Conservation (phyloP, 2,329 filamentous ascomycete species). For the Xylariaceae sp. region DNA sequence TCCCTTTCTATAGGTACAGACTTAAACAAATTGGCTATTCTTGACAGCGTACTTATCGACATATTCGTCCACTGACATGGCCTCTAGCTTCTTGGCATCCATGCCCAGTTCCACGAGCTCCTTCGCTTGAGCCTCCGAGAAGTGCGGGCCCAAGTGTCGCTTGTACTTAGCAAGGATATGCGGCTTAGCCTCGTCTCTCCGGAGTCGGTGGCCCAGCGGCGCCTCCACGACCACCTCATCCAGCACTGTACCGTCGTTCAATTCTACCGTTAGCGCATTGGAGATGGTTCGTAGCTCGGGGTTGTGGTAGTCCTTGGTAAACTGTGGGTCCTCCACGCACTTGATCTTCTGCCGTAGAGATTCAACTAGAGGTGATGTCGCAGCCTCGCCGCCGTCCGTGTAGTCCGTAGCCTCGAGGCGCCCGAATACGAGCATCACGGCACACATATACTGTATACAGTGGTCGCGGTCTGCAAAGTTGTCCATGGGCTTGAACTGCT, state of each 20-base stretch:
- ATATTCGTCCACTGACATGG: conserved; percentile 87
- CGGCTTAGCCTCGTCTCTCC: conserved; percentile 96
- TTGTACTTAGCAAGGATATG: conserved; percentile 96
- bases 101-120: conserved; percentile 81
- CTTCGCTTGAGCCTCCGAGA: conserved; percentile 75
- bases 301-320: conserved; percentile 95
- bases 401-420: conserved; percentile 94
- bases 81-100: conserved; percentile 76
- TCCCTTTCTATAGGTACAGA: conserved; percentile 7
- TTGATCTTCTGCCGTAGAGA: conserved; percentile 90
- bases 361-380: conserved; percentile 87
- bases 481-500: conserved; percentile 99
- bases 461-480: conserved; percentile 99
- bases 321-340: conserved; percentile 95
- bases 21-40: conserved; percentile 63
- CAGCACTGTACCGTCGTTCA: conserved; percentile 91
- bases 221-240: conserved; percentile 93
- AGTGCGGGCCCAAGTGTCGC: conserved; percentile 87
- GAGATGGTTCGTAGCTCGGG: conserved; percentile 92
- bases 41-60: conserved; percentile 72
- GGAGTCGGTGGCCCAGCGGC: conserved; percentile 87
- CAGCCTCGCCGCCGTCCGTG: conserved; percentile 88
- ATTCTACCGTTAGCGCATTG: conserved; percentile 91
- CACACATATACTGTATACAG: conserved; percentile 99
- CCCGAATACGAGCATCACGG: conserved; percentile 94